A percentile compares a stretch with the other conserved stretches of the same genome.
Conservation (phyloP, 2,329 filamentous ascomycete species). For the Aspergillus clavatus region DNA sequence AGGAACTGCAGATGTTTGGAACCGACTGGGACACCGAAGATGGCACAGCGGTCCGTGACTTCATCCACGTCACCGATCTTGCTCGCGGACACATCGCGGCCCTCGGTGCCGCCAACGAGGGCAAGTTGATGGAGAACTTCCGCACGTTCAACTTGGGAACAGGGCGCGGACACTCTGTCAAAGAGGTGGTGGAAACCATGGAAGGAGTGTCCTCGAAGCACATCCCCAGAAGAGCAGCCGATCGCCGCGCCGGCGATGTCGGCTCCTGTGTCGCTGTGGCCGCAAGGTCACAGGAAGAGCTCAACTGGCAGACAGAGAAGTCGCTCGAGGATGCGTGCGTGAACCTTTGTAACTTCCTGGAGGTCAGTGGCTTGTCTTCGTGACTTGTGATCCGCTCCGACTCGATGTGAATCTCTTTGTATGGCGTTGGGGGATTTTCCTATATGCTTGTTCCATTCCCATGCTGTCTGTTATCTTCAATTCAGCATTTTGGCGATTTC, state of each 20-base stretch:
- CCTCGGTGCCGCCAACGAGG: conserved; percentile 37
- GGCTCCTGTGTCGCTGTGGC: conserved; percentile 38
- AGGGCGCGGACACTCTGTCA: conserved; percentile 35
- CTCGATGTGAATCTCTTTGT: background rate
- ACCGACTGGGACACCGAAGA: conserved; percentile 62
- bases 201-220: conserved; percentile 32
- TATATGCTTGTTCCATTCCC: conserved; percentile 3
- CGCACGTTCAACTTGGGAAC: conserved; percentile 40
- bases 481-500: background rate
- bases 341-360: conserved; percentile 36
- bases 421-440: conserved; percentile 1
- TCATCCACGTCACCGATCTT: conserved; percentile 63
- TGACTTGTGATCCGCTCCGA: conserved; percentile 3
- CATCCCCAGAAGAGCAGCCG: conserved; percentile 30
- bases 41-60: conserved; percentile 63
- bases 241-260: conserved; percentile 36
- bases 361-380: conserved; percentile 28
- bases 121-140: conserved; percentile 37
- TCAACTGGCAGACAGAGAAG: conserved; percentile 43
- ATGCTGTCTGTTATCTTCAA: background rate
- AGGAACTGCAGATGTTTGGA: conserved; percentile 58
- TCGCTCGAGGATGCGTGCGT: conserved; percentile 34
- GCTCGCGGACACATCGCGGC: conserved; percentile 61
- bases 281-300: conserved; percentile 48
- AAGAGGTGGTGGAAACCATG: conserved; percentile 37